Base-by-base conservation (phyloP, 768 basidiomycete genomes). In the Boletus vinaceobasis region DNA sequence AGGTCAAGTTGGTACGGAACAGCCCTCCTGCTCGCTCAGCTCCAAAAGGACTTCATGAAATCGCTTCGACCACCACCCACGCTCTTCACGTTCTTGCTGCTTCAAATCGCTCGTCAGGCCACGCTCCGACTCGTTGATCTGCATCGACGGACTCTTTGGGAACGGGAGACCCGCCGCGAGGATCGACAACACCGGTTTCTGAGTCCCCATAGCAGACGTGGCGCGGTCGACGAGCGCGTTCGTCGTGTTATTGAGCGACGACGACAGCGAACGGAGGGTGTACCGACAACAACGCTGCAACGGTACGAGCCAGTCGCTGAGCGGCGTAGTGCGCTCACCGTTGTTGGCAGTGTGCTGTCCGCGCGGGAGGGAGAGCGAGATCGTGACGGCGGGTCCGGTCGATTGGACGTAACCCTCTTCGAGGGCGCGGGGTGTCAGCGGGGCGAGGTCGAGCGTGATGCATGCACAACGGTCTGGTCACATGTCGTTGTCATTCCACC, bases 71-170 rank as follows among this genome's bases (percentile, higher is more conserved):
- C 89, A 90, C 86, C 86, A 90, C 5, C 80, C 84, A 0, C 88
- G 75, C 57, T 88, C 85, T 62, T 88, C 85, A 26, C 84, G 66
- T 58, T 89, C 88, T 47, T 74, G 73, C 38, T 75, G 72, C 11
- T 68, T 61, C 8, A 66, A 55, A 55, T 71, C 66, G 11, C 52
- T 58, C 27, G 52, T 59, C 23, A 64, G 37, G 13, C 72, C 63
- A 4, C 70, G 67, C 15, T 71, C 69, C 15, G 63, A 58, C 40
- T 69, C 75, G 5, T 70, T 66, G 10, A 85, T 60, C 59, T 84
- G 84, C 49, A 82, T 73, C 1, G 87, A 90, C 11, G 89, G 88
- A 60, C 87, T 88, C 68, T 84, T 88, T 13, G 87, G 87, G 4
- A 89, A 60, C 4, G 88, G 87, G 5, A 78, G 56, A 4, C 79